phyloP scores from a whole-genome alignment of 345 rosid genomes.

The Ceriops decandra region DNA sequence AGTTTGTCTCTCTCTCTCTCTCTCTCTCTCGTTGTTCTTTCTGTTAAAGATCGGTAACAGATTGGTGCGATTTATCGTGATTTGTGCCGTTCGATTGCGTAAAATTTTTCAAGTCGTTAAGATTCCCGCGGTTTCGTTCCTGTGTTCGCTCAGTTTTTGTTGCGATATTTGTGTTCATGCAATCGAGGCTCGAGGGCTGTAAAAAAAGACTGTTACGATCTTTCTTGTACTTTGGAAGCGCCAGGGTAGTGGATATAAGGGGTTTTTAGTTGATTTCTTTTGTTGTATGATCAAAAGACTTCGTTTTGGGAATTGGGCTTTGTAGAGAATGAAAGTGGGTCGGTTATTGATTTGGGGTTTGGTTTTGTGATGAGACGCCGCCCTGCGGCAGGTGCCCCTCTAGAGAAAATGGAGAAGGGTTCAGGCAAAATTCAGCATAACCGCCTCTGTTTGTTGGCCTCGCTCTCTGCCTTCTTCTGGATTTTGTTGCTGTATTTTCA shows the following conservation, averaged over 20 bases:
- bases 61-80: constrained; percentile 4
- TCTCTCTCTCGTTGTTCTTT: background rate
- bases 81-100: constrained; percentile 12
- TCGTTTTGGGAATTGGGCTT: constrained; percentile 20
- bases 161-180: background rate
- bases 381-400: constrained; percentile 28
- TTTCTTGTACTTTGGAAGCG: background rate
- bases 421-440: constrained; percentile 46
- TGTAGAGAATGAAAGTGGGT: constrained; percentile 7
- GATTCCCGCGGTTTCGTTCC: background rate
- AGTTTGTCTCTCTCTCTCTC: too few relatives aligned
- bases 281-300: background rate
- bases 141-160: background rate
- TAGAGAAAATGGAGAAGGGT: constrained; percentile 58
- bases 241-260: background rate
- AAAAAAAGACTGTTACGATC: constrained; percentile 4
- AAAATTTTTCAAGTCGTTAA: background rate
- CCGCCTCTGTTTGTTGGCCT: constrained; percentile 48
- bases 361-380: constrained; percentile 65
- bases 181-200: background rate
- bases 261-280: background rate
- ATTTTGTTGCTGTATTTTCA: constrained; percentile 61
- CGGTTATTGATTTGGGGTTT: constrained; percentile 6
- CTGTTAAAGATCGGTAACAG: constrained; percentile 9
- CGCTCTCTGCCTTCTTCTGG: constrained; percentile 63